A percentile compares a stretch with the other conserved stretches of the same genome.
These are phyloP conservation scores for Penicillium pulvis DNA, from an alignment of 495 filamentous ascomycete genomes.

Conservation along the genomic window DNA sequence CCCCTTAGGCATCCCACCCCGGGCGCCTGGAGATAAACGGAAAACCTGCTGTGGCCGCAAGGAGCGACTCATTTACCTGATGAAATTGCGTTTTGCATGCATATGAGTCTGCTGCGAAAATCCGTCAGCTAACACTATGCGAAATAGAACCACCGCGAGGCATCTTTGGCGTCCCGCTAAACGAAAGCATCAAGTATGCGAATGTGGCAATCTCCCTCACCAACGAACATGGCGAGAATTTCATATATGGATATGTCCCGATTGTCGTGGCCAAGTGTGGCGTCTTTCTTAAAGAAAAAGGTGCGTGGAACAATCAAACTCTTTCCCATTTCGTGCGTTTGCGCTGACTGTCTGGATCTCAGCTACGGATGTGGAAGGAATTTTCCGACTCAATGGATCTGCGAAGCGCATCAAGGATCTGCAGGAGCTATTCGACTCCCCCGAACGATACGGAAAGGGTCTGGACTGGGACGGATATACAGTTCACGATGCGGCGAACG, in stretches of 20 bases:
- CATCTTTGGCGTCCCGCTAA: conserved; percentile 95
- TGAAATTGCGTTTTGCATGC: not conserved
- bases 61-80: not conserved
- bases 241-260: conserved; percentile 98
- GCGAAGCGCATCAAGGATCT: conserved; percentile 98
- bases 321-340: conserved; percentile 1
- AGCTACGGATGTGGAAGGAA: conserved; percentile 97
- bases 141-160: conserved; percentile 45
- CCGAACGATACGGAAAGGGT: conserved; percentile 95
- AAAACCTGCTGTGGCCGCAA: not conserved
- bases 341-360: conserved; percentile 18
- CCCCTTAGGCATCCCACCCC: not conserved
- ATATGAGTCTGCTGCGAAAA: not conserved
- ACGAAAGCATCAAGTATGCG: conserved; percentile 93
- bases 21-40: not conserved
- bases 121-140: not conserved
- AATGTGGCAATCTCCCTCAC: conserved; percentile 98
- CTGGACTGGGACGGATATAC: conserved; percentile 97
- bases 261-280: conserved; percentile 99
- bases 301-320: conserved; percentile 47
- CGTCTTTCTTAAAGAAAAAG: conserved; percentile 97
- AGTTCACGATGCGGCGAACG: conserved; percentile 97
- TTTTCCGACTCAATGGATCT: conserved; percentile 95
- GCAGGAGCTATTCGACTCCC: conserved; percentile 87
- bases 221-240: conserved; percentile 87